These are phyloP conservation scores for Phaeosphaeria sp. DNA, from an alignment of 2,329 filamentous ascomycete genomes.

Conservation along the genomic window DNA sequence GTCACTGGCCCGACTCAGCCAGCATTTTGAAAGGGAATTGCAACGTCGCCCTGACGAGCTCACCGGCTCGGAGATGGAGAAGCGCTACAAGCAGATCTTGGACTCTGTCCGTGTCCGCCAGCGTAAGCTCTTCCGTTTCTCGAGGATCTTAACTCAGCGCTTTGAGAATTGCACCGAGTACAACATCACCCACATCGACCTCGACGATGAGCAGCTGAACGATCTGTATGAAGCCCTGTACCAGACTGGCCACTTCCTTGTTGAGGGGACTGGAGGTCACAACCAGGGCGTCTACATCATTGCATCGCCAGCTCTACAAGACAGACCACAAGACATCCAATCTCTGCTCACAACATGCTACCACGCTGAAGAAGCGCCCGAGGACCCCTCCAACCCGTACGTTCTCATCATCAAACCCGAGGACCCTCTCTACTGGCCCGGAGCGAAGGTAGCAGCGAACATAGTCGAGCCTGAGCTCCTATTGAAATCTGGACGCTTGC, in stretches of 20 bases:
- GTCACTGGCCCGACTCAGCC: conserved; percentile 83
- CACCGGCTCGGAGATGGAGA: conserved; percentile 83
- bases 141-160: conserved; percentile 84
- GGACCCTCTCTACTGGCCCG: conserved; percentile 79
- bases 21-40: conserved; percentile 91
- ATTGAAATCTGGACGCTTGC: conserved; percentile 83
- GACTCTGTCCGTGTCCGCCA: conserved; percentile 97
- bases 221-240: conserved; percentile 83
- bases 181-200: conserved; percentile 78
- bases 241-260: conserved; percentile 83
- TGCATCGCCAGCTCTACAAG: conserved; percentile 79
- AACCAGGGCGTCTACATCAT: conserved; percentile 78
- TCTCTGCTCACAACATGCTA: conserved; percentile 83
- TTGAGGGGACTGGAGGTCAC: conserved; percentile 74
- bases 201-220: conserved; percentile 71
- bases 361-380: conserved; percentile 70
- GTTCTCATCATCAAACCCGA: conserved; percentile 86
- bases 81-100: conserved; percentile 92
- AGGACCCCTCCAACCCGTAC: conserved; percentile 82
- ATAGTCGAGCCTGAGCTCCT: conserved; percentile 82
- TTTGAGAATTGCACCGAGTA: conserved; percentile 98
- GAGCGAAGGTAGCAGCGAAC: conserved; percentile 73
- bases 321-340: conserved; percentile 81
- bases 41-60: conserved; percentile 84
- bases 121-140: conserved; percentile 95